Evolutionary conservation across 1,284 basidiomycete species (phyloP).

Genomic region (Ceratobasidium theobromae): DNA sequence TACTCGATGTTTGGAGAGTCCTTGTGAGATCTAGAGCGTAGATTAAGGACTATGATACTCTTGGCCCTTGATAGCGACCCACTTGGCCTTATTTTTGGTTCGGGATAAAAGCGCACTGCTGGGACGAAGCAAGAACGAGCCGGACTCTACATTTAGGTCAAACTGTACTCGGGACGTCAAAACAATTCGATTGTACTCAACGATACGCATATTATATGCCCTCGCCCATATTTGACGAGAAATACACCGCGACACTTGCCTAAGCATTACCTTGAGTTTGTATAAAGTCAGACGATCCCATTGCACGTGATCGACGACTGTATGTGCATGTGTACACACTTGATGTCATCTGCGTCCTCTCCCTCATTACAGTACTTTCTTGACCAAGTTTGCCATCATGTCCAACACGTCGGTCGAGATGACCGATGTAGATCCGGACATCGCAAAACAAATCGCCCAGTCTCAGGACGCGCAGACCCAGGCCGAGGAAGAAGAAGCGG

Average conservation of each 20-base stretch:
- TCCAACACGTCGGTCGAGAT: background rate
- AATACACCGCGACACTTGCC: constrained; percentile 1
- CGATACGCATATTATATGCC: background rate
- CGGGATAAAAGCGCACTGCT: background rate
- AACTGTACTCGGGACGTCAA: background rate
- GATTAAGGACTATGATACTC: background rate
- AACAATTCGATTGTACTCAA: background rate
- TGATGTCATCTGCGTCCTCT: constrained; percentile 3
- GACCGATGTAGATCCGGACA: background rate
- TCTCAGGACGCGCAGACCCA: constrained; percentile 17
- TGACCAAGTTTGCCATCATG: background rate
- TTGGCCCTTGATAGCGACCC: background rate
- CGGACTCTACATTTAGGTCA: background rate
- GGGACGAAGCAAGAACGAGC: background rate
- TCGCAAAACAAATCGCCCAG: constrained; percentile 6
- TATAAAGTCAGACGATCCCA: too few relatives aligned
- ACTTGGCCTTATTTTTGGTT: background rate
- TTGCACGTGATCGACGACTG: too few relatives aligned
- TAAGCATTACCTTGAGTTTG: background rate
- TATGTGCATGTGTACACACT: background rate
- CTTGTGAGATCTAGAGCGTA: background rate
- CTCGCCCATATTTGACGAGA: constrained; percentile 2
- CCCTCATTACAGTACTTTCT: background rate
- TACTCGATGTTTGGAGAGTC: background rate
- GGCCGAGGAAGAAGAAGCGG: constrained; percentile 5